Conservation (phyloP, 2,329 filamentous ascomycete species). For the Penicillium sp. region DNA sequence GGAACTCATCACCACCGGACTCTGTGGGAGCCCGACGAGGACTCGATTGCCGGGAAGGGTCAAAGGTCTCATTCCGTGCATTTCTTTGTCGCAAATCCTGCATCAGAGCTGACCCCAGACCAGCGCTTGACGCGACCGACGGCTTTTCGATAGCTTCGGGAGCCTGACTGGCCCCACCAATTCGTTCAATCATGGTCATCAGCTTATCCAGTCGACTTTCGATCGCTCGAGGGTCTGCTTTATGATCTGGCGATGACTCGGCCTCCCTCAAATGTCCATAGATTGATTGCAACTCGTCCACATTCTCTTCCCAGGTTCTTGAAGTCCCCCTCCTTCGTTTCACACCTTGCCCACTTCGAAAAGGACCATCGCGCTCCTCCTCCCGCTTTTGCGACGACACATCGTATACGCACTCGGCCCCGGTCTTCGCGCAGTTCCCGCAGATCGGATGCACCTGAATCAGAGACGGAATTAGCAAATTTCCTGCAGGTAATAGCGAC, state of each 20-base stretch:
- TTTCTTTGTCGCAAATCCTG: slow-evolving; percentile 20
- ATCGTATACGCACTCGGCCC: slow-evolving; percentile 45
- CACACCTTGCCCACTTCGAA: slow-evolving; percentile 27
- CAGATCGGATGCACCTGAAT: slow-evolving; percentile 45
- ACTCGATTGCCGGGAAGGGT: slow-evolving; percentile 28
- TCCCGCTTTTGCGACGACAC: slow-evolving; percentile 28
- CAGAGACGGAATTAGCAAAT: not conserved
- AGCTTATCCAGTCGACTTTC: slow-evolving; percentile 45
- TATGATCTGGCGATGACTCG: slow-evolving; percentile 24
- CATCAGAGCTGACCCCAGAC: slow-evolving; percentile 13
- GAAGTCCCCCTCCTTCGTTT: slow-evolving; percentile 37
- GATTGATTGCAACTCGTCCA: slow-evolving; percentile 34
- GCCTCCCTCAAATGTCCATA: slow-evolving; percentile 29
- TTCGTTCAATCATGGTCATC: slow-evolving; percentile 44
- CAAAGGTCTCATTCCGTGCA: slow-evolving; percentile 11
- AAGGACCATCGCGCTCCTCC: slow-evolving; percentile 8
- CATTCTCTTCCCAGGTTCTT: slow-evolving; percentile 28
- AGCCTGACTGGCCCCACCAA: slow-evolving; percentile 37
- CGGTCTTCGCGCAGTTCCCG: slow-evolving; percentile 46
- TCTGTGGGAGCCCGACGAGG: slow-evolving; percentile 33
- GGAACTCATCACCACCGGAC: slow-evolving; percentile 41
- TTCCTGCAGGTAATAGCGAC: too few species aligned
- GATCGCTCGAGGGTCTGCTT: slow-evolving; percentile 37
- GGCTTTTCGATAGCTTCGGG: slow-evolving; percentile 26
- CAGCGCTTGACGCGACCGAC: slow-evolving; percentile 14